A percentile compares a stretch with the other conserved stretches of the same genome.
These are phyloP conservation scores for Penicillium arizonense DNA, from an alignment of 495 filamentous ascomycete genomes.

Conservation along the genomic window DNA sequence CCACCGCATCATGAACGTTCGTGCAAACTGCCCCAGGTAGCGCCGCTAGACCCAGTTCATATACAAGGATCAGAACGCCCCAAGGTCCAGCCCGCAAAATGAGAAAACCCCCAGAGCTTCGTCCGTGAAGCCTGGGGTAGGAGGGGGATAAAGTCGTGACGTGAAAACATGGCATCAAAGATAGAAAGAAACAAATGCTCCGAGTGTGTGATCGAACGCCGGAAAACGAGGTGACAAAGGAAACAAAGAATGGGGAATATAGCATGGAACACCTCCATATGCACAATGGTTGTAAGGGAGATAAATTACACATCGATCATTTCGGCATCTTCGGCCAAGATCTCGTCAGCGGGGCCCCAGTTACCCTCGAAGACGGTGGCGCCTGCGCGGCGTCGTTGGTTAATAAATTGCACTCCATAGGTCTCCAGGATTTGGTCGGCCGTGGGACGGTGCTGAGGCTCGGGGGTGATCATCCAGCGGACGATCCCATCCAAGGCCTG, in stretches of 20 bases:
- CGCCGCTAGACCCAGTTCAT: not conserved
- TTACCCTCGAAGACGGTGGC: constrained; percentile 94
- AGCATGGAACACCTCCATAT: constrained; percentile 41
- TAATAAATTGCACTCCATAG: constrained; percentile 74
- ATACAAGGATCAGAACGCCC: constrained; percentile 11
- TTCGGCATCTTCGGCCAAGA: constrained; percentile 67
- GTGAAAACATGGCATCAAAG: constrained; percentile 20
- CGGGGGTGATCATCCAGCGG: constrained; percentile 79
- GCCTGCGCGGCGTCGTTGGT: constrained; percentile 68
- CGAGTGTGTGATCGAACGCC: constrained; percentile 26
- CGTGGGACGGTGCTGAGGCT: constrained; percentile 70
- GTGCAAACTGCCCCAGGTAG: constrained; percentile 1
- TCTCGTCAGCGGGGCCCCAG: constrained; percentile 82
- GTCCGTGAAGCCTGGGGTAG: constrained; percentile 21
- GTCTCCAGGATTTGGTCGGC: constrained; percentile 67
- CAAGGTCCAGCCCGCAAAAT: constrained; percentile 8
- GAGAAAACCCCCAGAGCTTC: constrained; percentile 22
- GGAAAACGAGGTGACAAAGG: constrained; percentile 34
- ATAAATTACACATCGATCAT: constrained; percentile 67
- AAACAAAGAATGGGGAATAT: constrained; percentile 25
- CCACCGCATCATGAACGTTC: constrained; percentile 21
- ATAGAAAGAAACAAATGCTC: constrained; percentile 16
- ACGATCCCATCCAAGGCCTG: constrained; percentile 83
- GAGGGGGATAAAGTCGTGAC: constrained; percentile 27
- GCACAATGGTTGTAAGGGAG: constrained; percentile 32